Conservation (phyloP, 2,329 filamentous ascomycete genomes). For the Trichoderma hamatum region DNA sequence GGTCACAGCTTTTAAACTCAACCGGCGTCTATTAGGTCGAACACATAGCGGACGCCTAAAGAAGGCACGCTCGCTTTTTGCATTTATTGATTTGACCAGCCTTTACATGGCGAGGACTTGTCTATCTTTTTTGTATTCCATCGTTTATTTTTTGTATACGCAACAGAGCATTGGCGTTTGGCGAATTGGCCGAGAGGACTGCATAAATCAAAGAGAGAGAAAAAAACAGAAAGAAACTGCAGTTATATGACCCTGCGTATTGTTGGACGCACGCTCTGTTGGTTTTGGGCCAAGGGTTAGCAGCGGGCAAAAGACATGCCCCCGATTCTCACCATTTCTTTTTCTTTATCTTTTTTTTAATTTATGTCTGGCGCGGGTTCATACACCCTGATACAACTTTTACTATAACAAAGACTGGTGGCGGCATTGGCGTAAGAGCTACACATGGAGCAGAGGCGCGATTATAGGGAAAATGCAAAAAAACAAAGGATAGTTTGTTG, state of each 20-base stretch:
- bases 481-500: conserved; percentile 6
- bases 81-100: conserved; percentile 29
- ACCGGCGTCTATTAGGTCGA: background rate
- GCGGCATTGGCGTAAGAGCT: conserved; percentile 21
- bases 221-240: background rate
- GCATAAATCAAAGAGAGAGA: conserved; percentile 29
- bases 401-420: conserved; percentile 5
- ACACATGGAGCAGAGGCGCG: conserved; percentile 11
- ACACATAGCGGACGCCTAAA: background rate
- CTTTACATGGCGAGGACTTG: conserved; percentile 26
- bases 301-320: background rate
- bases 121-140: conserved; percentile 14
- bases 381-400: conserved; percentile 18
- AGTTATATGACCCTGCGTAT: conserved; percentile 12
- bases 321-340: background rate
- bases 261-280: conserved; percentile 9
- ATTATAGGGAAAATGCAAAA: background rate
- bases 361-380: conserved; percentile 5
- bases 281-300: conserved; percentile 6
- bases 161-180: conserved; percentile 40
- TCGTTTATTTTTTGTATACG: conserved; percentile 32
- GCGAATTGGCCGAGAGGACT: conserved; percentile 33
- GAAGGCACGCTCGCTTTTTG: conserved; percentile 10
- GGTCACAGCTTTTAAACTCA: background rate
- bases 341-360: background rate